Evolutionary conservation across 2,329 filamentous ascomycete species (phyloP).

Genomic region (Talaromyces sp.): DNA sequence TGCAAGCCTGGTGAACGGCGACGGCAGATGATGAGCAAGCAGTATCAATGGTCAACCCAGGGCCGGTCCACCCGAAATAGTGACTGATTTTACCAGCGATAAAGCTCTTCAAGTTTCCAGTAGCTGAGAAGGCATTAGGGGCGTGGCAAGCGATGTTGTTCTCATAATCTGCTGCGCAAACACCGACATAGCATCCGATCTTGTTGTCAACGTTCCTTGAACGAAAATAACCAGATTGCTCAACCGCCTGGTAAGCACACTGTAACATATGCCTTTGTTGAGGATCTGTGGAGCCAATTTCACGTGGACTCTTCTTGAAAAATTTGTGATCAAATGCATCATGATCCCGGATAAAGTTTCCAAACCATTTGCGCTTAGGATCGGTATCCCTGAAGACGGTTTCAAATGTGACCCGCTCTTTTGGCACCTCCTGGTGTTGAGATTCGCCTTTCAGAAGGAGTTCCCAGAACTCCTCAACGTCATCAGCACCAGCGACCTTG

Average conservation of each 20-base stretch:
- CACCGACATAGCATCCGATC: slow-evolving; percentile 28
- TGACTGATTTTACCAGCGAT: slow-evolving; percentile 38
- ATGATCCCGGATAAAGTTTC: slow-evolving; percentile 13
- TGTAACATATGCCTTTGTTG: slow-evolving; percentile 25
- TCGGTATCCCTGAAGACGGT: slow-evolving; percentile 6
- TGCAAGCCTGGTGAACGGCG: slow-evolving; percentile 32
- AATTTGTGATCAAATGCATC: slow-evolving; percentile 25
- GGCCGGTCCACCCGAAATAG: slow-evolving; percentile 38
- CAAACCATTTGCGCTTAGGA: slow-evolving; percentile 17
- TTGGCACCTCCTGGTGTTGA: slow-evolving; percentile 13
- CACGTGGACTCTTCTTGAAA: slow-evolving; percentile 22
- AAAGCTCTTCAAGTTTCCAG: slow-evolving; percentile 34
- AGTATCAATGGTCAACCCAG: slow-evolving; percentile 43
- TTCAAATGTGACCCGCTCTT: slow-evolving; percentile 13
- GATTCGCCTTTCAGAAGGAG: slow-evolving; percentile 21
- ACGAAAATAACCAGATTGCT: slow-evolving; percentile 24
- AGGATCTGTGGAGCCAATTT: slow-evolving; percentile 25
- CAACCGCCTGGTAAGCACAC: slow-evolving; percentile 26
- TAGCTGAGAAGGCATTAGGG: slow-evolving; percentile 27
- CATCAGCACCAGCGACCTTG: slow-evolving; percentile 25
- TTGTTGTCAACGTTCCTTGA: slow-evolving; percentile 1
- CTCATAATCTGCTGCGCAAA: slow-evolving; percentile 24
- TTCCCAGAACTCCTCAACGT: slow-evolving; percentile 29
- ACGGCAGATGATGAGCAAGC: slow-evolving; percentile 43
- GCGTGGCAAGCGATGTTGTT: slow-evolving; percentile 25